phyloP scores from a whole-genome alignment of 805 yeast species.

The Candida argentea region DNA sequence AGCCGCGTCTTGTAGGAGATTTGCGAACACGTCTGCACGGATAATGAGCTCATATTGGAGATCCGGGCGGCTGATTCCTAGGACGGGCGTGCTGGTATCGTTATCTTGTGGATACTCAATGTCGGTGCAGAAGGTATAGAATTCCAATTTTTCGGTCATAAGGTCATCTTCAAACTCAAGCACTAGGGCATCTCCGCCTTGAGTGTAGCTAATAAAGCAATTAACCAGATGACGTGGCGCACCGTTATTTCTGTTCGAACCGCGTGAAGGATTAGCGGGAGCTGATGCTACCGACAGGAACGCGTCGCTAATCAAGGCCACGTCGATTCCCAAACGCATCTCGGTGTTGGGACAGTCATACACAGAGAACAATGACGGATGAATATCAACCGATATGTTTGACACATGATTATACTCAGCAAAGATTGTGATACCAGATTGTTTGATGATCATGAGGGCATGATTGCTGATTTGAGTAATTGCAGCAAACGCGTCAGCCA shows the following conservation, averaged over 20 bases:
- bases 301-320: constrained; percentile 24
- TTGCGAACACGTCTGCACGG: constrained; percentile 27
- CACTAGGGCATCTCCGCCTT: constrained; percentile 29
- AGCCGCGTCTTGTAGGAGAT: constrained; percentile 25
- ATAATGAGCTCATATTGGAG: constrained; percentile 27
- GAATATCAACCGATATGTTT: constrained; percentile 25
- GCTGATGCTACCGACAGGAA: constrained; percentile 21
- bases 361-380: constrained; percentile 24
- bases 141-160: constrained; percentile 32
- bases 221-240: constrained; percentile 11
- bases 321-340: constrained; percentile 24
- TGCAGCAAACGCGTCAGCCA: constrained; percentile 26
- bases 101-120: constrained; percentile 13
- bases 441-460: constrained; percentile 24
- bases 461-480: constrained; percentile 21
- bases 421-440: constrained; percentile 23
- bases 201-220: constrained; percentile 27
- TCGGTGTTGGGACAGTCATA: constrained; percentile 13
- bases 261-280: constrained; percentile 2
- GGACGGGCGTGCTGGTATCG: constrained; percentile 9
- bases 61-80: constrained; percentile 18
- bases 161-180: constrained; percentile 32
- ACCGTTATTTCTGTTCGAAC: constrained; percentile 11
- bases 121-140: constrained; percentile 26
- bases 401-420: constrained; percentile 27